phyloP scores from a whole-genome alignment of 2,329 filamentous ascomycete genomes.

The Pseudohalonectria lignicola region DNA sequence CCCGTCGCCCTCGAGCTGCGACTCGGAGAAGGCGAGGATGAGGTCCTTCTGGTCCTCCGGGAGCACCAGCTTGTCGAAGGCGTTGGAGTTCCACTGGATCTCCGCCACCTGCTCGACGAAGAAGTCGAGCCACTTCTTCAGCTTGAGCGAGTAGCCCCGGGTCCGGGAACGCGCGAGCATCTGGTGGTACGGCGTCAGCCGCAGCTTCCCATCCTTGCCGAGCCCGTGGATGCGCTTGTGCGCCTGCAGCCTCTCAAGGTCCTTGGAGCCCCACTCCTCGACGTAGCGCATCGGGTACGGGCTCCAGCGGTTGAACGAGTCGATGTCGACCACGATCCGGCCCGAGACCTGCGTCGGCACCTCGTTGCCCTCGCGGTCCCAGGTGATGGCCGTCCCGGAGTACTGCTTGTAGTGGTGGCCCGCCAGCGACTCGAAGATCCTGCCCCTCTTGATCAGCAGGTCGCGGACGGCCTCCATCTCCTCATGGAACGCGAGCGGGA shows the following conservation, averaged over 20 bases:
- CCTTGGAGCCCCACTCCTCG: conserved; percentile 20
- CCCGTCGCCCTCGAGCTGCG: conserved; percentile 27
- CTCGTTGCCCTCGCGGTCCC: conserved; percentile 21
- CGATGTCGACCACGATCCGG: conserved; percentile 26
- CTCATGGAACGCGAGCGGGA: conserved; percentile 32
- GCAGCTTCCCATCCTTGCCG: conserved; percentile 11
- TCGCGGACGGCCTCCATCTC: conserved; percentile 21
- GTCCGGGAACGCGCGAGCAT: conserved; percentile 19
- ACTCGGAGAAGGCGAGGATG: conserved; percentile 36
- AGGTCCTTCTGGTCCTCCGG: conserved; percentile 38
- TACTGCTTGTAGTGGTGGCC: conserved; percentile 34
- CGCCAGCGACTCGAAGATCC: conserved; percentile 30
- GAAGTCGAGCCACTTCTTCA: conserved; percentile 37
- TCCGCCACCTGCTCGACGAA: conserved; percentile 31
- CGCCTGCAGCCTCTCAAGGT: conserved; percentile 17
- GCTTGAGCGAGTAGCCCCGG: conserved; percentile 36
- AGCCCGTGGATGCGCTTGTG: conserved; percentile 11
- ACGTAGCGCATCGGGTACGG: conserved; percentile 17
- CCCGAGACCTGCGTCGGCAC: conserved; percentile 19
- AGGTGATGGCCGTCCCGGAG: conserved; percentile 22
- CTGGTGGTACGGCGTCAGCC: conserved; percentile 19
- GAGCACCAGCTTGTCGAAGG: conserved; percentile 38
- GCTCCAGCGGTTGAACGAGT: conserved; percentile 23
- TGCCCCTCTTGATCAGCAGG: conserved; percentile 26
- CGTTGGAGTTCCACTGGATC: conserved; percentile 34